Conservation (phyloP, 306 rosid species). For the Vicia sativa region DNA sequence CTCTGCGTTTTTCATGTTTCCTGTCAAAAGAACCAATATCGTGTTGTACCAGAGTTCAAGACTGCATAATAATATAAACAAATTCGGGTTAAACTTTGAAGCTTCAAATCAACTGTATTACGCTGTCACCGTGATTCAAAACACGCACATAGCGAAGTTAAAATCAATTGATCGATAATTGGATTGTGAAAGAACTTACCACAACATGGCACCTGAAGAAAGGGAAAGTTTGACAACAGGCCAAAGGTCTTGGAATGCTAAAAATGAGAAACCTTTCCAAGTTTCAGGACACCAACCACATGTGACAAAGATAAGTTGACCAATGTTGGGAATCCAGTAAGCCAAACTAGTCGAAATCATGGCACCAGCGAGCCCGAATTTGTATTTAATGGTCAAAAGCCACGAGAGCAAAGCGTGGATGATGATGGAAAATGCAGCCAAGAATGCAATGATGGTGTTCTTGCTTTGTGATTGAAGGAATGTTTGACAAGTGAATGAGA, state of each 20-base stretch:
- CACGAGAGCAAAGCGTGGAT: slow-evolving; percentile 51
- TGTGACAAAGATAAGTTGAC: slow-evolving; percentile 49
- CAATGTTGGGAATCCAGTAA: slow-evolving; percentile 52
- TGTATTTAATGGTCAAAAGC: slow-evolving; percentile 43
- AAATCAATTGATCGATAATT: slow-evolving; percentile 1
- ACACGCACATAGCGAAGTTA: background rate
- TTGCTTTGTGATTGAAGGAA: slow-evolving; percentile 64
- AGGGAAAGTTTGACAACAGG: slow-evolving; percentile 64
- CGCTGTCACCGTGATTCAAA: background rate
- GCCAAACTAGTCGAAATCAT: slow-evolving; percentile 47
- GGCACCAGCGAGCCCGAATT: slow-evolving; percentile 61
- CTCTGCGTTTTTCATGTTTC: slow-evolving; percentile 54
- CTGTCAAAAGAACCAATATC: slow-evolving; percentile 53
- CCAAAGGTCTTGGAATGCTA: slow-evolving; percentile 60
- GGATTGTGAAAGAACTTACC: slow-evolving; percentile 41
- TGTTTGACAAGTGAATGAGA: slow-evolving; percentile 52
- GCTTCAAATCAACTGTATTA: background rate
- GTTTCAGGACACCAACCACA: slow-evolving; percentile 61
- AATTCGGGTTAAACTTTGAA: background rate
- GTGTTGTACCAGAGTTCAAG: slow-evolving; percentile 66
- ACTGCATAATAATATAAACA: slow-evolving; percentile 35
- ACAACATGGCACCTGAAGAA: slow-evolving; percentile 61
- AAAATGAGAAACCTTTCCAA: slow-evolving; percentile 54
- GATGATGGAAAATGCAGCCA: slow-evolving; percentile 43
- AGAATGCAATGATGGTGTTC: slow-evolving; percentile 51